Conservation (phyloP, 306 rosid species). For the Sicyos baderoa region DNA sequence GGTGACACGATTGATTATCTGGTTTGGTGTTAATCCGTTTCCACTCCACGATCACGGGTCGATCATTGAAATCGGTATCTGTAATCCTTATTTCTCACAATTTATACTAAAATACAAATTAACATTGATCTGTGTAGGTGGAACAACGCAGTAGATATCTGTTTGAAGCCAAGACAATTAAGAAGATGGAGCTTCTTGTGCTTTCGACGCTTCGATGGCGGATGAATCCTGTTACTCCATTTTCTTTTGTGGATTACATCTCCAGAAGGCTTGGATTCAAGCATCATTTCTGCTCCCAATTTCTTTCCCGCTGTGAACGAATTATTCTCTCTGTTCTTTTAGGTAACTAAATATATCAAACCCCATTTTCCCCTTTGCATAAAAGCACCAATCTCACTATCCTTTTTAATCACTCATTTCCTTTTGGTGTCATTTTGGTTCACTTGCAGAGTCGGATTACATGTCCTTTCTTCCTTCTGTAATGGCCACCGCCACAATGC, state of each 20-base stretch:
- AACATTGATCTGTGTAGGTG: conserved; percentile 47
- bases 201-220: conserved; percentile 87
- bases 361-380: background rate
- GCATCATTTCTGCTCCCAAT: conserved; percentile 49
- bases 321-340: conserved; percentile 42
- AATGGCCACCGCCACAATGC: conserved; percentile 70
- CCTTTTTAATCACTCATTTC: background rate
- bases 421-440: background rate
- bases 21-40: too few relatives aligned
- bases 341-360: conserved; percentile 32
- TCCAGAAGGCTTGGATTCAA: conserved; percentile 61
- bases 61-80: too few relatives aligned
- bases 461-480: conserved; percentile 63
- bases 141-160: conserved; percentile 53
- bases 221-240: conserved; percentile 76
- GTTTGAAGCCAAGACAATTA: conserved; percentile 69
- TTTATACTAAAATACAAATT: too few relatives aligned
- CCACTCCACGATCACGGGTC: too few relatives aligned
- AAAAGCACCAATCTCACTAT: too few relatives aligned
- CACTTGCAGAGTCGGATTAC: conserved; percentile 48
- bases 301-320: conserved; percentile 47
- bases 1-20: too few relatives aligned
- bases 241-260: conserved; percentile 61
- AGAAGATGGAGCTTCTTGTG: conserved; percentile 79
- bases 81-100: too few relatives aligned